phyloP scores from a whole-genome alignment of 768 basidiomycete genomes.

The Saitozyma sp. region DNA sequence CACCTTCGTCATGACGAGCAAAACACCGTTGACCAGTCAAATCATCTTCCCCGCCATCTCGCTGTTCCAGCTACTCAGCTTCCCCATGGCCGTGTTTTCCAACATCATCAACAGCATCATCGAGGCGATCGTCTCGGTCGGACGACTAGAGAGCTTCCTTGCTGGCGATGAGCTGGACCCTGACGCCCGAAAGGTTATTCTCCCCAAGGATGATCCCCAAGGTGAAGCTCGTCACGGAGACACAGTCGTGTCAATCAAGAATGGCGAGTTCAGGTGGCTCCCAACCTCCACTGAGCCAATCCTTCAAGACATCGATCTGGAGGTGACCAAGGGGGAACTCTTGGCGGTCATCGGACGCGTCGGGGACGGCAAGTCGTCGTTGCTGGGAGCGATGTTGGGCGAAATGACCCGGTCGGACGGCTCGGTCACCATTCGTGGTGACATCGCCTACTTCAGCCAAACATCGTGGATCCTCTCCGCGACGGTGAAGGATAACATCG shows the following conservation, averaged over 20 bases:
- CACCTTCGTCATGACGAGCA: constrained; percentile 51
- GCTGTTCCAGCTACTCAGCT: constrained; percentile 46
- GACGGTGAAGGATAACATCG: constrained; percentile 83
- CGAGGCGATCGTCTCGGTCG: constrained; percentile 79
- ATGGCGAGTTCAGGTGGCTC: constrained; percentile 80
- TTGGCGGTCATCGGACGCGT: constrained; percentile 84
- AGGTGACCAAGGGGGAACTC: constrained; percentile 77
- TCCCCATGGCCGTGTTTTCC: constrained; percentile 52
- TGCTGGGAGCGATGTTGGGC: constrained; percentile 70
- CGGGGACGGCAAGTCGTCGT: constrained; percentile 72
- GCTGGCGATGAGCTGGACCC: constrained; percentile 74
- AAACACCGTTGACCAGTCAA: constrained; percentile 76
- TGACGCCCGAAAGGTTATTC: constrained; percentile 67
- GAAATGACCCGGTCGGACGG: constrained; percentile 81
- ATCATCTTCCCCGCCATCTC: constrained; percentile 95
- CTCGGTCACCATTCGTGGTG: constrained; percentile 67
- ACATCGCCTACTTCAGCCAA: constrained; percentile 79
- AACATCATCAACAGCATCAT: constrained; percentile 64
- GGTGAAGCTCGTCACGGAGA: constrained; percentile 49
- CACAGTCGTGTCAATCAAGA: constrained; percentile 67
- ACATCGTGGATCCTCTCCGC: constrained; percentile 88
- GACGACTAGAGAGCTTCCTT: constrained; percentile 74
- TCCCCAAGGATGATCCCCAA: constrained; percentile 31
- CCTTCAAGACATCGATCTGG: constrained; percentile 74
- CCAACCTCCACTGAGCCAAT: constrained; percentile 58